Conservation (phyloP, 1,284 basidiomycete species). For the Melampsora larici-populina region DNA sequence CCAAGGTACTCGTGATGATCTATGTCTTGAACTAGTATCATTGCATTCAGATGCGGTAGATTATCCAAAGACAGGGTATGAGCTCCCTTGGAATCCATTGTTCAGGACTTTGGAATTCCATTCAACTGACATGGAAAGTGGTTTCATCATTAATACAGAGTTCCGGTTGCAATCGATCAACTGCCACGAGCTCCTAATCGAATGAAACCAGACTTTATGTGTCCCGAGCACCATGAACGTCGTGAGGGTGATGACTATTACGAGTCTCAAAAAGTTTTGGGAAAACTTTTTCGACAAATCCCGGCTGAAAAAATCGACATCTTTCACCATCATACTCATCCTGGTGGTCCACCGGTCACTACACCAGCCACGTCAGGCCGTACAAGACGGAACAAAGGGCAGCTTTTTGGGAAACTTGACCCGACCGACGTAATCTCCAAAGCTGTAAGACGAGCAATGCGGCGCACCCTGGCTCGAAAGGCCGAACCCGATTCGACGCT, state of each 20-base stretch:
- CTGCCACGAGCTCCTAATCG: slow-evolving; percentile 3
- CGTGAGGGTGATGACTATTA: slow-evolving; percentile 33
- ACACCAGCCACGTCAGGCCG: no score
- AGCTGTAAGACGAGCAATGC: neutral
- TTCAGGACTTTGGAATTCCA: neutral
- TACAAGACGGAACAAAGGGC: slow-evolving; percentile 1
- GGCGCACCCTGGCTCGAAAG: neutral
- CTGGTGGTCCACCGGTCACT: neutral
- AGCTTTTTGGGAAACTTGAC: neutral
- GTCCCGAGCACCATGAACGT: slow-evolving; percentile 3
- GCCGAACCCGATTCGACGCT: neutral
- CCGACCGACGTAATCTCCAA: neutral
- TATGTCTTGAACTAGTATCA: slow-evolving; percentile 64
- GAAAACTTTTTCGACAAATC: slow-evolving; percentile 34
- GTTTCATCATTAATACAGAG: neutral
- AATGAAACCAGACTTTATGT: slow-evolving; percentile 29
- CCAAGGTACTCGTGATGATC: slow-evolving; percentile 61
- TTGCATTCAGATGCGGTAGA: slow-evolving; percentile 65
- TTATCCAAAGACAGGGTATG: slow-evolving; percentile 44
- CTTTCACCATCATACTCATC: neutral
- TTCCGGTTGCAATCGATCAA: slow-evolving; percentile 11
- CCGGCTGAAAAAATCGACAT: slow-evolving; percentile 35
- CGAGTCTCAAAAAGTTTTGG: slow-evolving; percentile 22
- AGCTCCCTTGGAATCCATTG: neutral
- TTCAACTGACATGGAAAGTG: neutral